Evolutionary conservation across 306 rosid species (phyloP).

Genomic region (Cucumis melo): DNA sequence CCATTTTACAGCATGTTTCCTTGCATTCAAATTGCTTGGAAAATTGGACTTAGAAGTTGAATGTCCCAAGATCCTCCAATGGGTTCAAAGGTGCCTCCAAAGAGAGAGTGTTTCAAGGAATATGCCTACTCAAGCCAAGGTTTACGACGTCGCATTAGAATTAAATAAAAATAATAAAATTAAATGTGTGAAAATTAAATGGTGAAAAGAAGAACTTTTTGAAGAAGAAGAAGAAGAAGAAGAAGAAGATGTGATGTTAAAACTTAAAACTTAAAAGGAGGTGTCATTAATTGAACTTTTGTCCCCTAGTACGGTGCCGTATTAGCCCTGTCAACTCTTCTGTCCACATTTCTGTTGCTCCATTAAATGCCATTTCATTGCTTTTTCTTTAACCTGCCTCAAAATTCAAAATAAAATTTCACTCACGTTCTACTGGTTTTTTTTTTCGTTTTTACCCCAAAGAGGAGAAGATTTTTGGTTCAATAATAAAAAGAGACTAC

Average conservation of each 20-base stretch:
- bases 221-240: no score
- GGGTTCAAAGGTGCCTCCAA: slow-evolving; percentile 16
- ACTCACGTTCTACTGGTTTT: no score
- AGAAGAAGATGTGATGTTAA: neutral
- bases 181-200: neutral
- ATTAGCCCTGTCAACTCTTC: neutral
- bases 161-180: no score
- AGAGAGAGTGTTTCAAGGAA: slow-evolving; percentile 16
- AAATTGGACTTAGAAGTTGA: slow-evolving; percentile 7
- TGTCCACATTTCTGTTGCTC: neutral
- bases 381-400: neutral
- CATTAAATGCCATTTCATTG: neutral
- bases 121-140: slow-evolving; percentile 5
- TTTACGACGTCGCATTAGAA: slow-evolving; percentile 1
- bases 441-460: no score
- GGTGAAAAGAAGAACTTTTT: neutral
- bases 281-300: neutral
- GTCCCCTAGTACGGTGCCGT: neutral
- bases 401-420: no score
- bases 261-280: no score
- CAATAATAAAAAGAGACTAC: no score
- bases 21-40: slow-evolving; percentile 1
- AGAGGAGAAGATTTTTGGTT: no score
- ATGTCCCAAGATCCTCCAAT: slow-evolving; percentile 13
- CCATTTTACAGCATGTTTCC: slow-evolving; percentile 11